A percentile compares a stretch with the other conserved stretches of the same genome.
These are phyloP conservation scores for Xylaria nigripes DNA, from an alignment of 495 filamentous ascomycete species.

Conservation along the genomic window DNA sequence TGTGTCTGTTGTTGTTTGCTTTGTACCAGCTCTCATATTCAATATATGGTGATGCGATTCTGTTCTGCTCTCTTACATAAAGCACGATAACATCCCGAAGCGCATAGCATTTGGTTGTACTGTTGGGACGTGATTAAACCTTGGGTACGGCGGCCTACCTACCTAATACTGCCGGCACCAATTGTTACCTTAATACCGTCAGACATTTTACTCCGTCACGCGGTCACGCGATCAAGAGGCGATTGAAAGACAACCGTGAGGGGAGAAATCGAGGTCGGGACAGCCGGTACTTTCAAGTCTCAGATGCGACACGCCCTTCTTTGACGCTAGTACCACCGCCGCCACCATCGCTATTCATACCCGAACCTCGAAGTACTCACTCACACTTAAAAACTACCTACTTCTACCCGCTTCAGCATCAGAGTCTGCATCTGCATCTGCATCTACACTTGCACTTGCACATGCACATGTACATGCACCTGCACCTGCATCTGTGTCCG, in stretches of 20 bases:
- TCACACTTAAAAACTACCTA: background rate
- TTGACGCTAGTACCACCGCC: background rate
- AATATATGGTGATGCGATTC: background rate
- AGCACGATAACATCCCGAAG: background rate
- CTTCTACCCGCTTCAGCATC: background rate
- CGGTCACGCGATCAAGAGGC: background rate
- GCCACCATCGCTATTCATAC: background rate
- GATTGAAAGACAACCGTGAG: background rate
- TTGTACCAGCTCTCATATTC: background rate
- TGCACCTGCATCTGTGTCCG: conserved; percentile 4
- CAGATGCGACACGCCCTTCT: conserved; percentile 22
- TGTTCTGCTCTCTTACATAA: background rate
- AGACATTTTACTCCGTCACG: background rate
- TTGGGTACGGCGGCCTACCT: background rate
- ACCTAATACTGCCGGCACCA: background rate
- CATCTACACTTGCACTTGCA: background rate
- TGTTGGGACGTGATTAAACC: too few species aligned
- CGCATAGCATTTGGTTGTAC: background rate
- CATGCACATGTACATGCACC: background rate
- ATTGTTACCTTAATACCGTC: background rate
- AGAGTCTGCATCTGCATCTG: background rate
- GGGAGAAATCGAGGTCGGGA: background rate
- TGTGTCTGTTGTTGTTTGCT: background rate
- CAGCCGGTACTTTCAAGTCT: background rate
- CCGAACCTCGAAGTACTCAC: background rate